These are phyloP conservation scores for Geranomyces michiganensis DNA, from an alignment of 192 early-diverging fungal genomes.

Conservation along the genomic window DNA sequence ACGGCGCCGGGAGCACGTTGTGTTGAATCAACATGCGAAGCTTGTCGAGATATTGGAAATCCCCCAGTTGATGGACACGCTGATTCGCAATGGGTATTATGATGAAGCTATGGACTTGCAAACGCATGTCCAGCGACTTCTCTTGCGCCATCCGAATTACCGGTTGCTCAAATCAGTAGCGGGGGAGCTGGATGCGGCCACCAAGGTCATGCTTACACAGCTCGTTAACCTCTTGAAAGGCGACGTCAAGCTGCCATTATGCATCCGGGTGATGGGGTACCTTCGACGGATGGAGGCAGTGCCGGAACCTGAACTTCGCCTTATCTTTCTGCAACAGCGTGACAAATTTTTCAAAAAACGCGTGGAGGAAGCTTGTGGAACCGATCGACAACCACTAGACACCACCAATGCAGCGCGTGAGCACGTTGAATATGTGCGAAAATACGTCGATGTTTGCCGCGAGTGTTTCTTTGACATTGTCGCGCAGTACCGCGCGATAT, in stretches of 20 bases:
- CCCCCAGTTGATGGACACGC: conserved; percentile 78
- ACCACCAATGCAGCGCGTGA: conserved; percentile 22
- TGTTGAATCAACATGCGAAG: conserved; percentile 39
- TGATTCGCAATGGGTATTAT: conserved; percentile 79
- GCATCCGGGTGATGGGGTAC: conserved; percentile 77
- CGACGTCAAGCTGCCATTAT: conserved; percentile 74
- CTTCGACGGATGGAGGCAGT: conserved; percentile 73
- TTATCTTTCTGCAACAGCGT: conserved; percentile 75
- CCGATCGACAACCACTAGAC: neutral
- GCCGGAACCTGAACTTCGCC: conserved; percentile 69
- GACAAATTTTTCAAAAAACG: conserved; percentile 62
- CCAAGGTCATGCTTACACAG: conserved; percentile 67
- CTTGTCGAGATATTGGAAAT: conserved; percentile 76
- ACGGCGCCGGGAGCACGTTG: conserved; percentile 1
- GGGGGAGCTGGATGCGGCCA: conserved; percentile 57
- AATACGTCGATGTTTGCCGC: conserved; percentile 72
- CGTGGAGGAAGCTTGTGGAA: conserved; percentile 54
- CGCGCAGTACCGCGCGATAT: conserved; percentile 79
- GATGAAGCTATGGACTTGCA: conserved; percentile 83
- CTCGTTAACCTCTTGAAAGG: conserved; percentile 67
- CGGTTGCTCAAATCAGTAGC: conserved; percentile 62
- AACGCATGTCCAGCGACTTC: conserved; percentile 62
- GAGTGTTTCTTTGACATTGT: conserved; percentile 82
- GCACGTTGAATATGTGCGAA: conserved; percentile 69
- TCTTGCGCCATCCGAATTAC: conserved; percentile 59